Base-by-base conservation (phyloP, 2,329 filamentous ascomycete species). In the Cladorrhinum sp. region DNA sequence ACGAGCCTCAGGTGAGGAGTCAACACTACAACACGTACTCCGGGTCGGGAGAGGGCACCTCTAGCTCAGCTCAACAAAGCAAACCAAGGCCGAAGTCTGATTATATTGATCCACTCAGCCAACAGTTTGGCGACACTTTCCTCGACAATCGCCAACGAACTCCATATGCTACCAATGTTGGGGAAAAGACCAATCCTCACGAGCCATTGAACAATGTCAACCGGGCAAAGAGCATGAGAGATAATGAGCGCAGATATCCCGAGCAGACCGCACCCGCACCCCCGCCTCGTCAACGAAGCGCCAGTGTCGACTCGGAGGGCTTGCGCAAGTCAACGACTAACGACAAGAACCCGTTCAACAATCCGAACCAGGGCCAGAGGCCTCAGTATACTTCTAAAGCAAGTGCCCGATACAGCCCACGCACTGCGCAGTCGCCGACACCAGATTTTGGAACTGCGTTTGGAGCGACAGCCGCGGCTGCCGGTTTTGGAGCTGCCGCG, bases 181-280 rank as follows among this genome's bases (percentile, higher is more conserved):
- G 85, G 33, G 85, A 87, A 70, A 86, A 82, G 72, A 81, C 82
- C 3, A 80, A 85, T 51, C 79, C 82, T 0, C 85, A 84, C 61
- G 82, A 84, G 50, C 79, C 77, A 6, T 68, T 75, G 24, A 55
- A 42, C 24, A 72, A 71, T 9, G 60, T 81, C n/a, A 73, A 74
- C 53, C 75, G 80, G n/a, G 74, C 79, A 3, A 77, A 75, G 62
- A 83, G 80, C 70, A 76, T 76, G 18, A 76, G 79, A 33, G 74
- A 77, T 30, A 65, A 72, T 7, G 64, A 70, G 14, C 73, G 72
- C 16, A 70, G 60, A 36, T 67, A 70, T 21, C 70, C 64, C 2
- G 62, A 55, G 16, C 64, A 65, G 1, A 28, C 55, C 1, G 54
- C 66, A 3, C 62, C 65, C 4, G 58, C 60, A 3, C 64, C 68